A percentile compares a stretch with the other conserved stretches of the same genome.
These are phyloP conservation scores for Eimeria praecox DNA, from an alignment of 169 alveolate genomes.

Conservation along the genomic window DNA sequence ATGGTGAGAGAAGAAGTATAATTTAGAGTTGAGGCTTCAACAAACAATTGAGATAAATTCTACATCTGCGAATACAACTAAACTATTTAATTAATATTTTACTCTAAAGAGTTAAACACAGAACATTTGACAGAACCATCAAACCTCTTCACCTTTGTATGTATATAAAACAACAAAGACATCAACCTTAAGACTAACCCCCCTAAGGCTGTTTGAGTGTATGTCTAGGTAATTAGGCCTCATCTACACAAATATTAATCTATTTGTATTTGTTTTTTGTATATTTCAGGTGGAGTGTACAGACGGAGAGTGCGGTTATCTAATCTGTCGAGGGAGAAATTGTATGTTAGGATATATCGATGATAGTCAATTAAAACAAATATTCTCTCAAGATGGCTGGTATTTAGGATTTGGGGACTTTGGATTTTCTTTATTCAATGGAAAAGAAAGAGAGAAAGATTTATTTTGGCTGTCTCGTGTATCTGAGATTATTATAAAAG, in stretches of 20 bases:
- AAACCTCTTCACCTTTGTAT: too few species aligned
- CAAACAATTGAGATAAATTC: too few species aligned
- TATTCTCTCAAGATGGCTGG: conserved; percentile 62
- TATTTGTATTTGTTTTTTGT: too few species aligned
- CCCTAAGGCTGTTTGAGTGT: too few species aligned
- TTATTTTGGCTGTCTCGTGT: conserved; percentile 84
- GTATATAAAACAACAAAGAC: too few species aligned
- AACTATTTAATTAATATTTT: too few species aligned
- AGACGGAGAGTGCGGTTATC: conserved; percentile 84
- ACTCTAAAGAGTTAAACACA: too few species aligned
- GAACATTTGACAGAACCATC: too few species aligned
- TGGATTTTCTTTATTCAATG: conserved; percentile 2
- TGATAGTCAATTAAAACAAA: background rate
- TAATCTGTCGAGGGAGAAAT: conserved; percentile 84
- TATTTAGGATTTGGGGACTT: conserved; percentile 73
- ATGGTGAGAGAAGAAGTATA: conserved; percentile 48
- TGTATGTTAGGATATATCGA: conserved; percentile 80
- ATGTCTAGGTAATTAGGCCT: too few species aligned
- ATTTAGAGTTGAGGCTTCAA: background rate
- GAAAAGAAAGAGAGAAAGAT: background rate
- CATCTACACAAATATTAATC: too few species aligned
- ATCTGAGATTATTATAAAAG: conserved; percentile 81
- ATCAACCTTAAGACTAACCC: too few species aligned
- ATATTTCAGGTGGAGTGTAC: conserved; percentile 47
- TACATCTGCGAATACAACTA: too few species aligned